Evolutionary conservation across 2,329 filamentous ascomycete genomes (phyloP), one percentile per base, ranked within the genome.

Genomic region (Aspergillus oerlinghausenensis): DNA sequence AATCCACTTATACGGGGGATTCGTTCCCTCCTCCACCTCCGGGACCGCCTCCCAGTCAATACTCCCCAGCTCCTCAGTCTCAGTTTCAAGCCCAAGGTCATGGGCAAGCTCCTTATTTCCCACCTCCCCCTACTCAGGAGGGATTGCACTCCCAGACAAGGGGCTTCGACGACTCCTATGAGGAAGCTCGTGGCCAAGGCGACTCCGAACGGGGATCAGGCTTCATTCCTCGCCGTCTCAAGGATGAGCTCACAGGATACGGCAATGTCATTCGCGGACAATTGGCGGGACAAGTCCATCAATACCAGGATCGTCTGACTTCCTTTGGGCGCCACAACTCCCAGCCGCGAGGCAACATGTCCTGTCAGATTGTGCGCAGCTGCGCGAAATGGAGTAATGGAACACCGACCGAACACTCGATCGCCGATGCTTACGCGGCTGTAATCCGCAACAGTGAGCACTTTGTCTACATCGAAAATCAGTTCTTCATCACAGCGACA

Each of bases 361-460:
- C 63, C n/a, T 76, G 74, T 51, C 68, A 76, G 55, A 71, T 75
- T 42, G 68, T 97, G 19, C 85, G 93, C 47, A 96, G 91, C 55
- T 94, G 90, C 61, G 84, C 85, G n/a, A 92, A 97, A 73, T 97
- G 93, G 93, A 96, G 90, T n/a, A 94, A 89, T 67, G 93, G 93
- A 7, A 93, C 96, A 51, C 76, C 94, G 9, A 85, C 82, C 0
- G 86, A 89, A 65, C 91, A 94, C 72, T 96, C 91, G 0, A 92
- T 97, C 60, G 84, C 85, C 51, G 91, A 93, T 68, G 92, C 92
- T 0, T 96, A 96, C 73, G 82, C 78, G 8, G 90, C 96, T 55
- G 77, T 96, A 43, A 97, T 97, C 66, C 81, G 87, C 51, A 90
- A 90, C 55, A 94, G 94, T 0, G 79, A 96, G 74, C 93, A 97